These are phyloP conservation scores for Lathyrus aphaca DNA, from an alignment of 306 rosid genomes.

Conservation along the genomic window DNA sequence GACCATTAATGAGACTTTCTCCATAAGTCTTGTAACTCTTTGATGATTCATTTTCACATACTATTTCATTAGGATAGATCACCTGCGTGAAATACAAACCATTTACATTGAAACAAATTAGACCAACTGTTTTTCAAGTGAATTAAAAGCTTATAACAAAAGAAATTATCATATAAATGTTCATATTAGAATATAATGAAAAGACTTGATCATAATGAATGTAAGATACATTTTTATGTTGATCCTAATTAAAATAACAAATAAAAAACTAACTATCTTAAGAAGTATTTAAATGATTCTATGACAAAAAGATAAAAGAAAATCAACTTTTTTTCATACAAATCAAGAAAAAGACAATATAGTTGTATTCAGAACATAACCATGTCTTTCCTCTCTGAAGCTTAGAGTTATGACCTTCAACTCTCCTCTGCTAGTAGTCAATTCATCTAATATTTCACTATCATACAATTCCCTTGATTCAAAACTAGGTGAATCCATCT, in stretches of 20 bases:
- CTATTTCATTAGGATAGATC: constrained; percentile 45
- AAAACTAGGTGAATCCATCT: constrained; percentile 41
- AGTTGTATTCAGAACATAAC: constrained; percentile 38
- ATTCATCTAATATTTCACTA: constrained; percentile 70
- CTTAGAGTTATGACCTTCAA: constrained; percentile 68
- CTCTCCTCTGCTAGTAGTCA: constrained; percentile 83
- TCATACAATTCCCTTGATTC: constrained; percentile 45
- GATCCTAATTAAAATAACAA: too few species aligned
- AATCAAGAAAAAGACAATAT: constrained; percentile 11
- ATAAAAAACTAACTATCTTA: too few species aligned
- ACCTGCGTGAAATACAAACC: constrained; percentile 21
- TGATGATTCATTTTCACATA: constrained; percentile 9
- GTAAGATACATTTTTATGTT: too few species aligned
- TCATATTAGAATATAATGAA: too few species aligned
- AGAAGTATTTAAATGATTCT: too few species aligned
- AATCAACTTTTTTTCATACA: too few species aligned
- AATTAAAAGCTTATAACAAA: too few species aligned
- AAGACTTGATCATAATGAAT: too few species aligned
- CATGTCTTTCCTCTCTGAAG: constrained; percentile 62
- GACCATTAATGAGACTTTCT: not conserved
- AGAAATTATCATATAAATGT: too few species aligned
- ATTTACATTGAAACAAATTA: not conserved
- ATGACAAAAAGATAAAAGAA: too few species aligned
- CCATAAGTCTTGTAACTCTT: not conserved
- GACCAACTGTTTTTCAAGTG: not conserved